Percentiles rank a stretch among this genome's conserved stretches.
phyloP scores from a whole-genome alignment of 2,329 filamentous ascomycete species.

The Ascosphaera apis region DNA sequence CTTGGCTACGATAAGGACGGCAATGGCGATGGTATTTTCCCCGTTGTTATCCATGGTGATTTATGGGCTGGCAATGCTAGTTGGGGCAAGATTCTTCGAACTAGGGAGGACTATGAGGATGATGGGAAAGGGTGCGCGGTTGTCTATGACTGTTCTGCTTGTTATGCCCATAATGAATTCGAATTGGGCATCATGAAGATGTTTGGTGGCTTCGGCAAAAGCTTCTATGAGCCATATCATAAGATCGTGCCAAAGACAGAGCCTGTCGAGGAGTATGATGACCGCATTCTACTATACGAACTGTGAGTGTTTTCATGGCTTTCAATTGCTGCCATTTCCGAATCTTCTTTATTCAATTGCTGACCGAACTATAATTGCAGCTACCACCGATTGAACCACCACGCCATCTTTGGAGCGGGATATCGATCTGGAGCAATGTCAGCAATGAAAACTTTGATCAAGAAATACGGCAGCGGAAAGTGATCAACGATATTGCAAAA shows the following conservation, averaged over 20 bases:
- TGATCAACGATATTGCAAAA: too few species aligned
- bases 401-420: constrained; percentile 58
- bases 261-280: constrained; percentile 62
- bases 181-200: constrained; percentile 88
- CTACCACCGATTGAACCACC: constrained; percentile 81
- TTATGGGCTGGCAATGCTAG: constrained; percentile 79
- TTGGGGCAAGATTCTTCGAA: constrained; percentile 35
- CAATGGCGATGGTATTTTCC: constrained; percentile 34
- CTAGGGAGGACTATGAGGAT: constrained; percentile 12
- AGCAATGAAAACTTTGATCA: constrained; percentile 53
- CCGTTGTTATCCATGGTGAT: constrained; percentile 74
- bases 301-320: constrained; percentile 35
- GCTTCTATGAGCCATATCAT: constrained; percentile 60
- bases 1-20: constrained; percentile 26
- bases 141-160: constrained; percentile 58
- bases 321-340: background rate
- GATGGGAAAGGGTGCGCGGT: constrained; percentile 41
- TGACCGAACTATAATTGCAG: constrained; percentile 26
- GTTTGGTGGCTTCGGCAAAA: constrained; percentile 65
- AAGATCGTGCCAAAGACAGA: constrained; percentile 53
- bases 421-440: constrained; percentile 54
- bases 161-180: constrained; percentile 73
- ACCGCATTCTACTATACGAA: constrained; percentile 61
- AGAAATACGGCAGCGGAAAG: constrained; percentile 38
- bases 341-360: background rate